Conservation (phyloP, 2,329 filamentous ascomycete species). For the Penicillium sp. region DNA sequence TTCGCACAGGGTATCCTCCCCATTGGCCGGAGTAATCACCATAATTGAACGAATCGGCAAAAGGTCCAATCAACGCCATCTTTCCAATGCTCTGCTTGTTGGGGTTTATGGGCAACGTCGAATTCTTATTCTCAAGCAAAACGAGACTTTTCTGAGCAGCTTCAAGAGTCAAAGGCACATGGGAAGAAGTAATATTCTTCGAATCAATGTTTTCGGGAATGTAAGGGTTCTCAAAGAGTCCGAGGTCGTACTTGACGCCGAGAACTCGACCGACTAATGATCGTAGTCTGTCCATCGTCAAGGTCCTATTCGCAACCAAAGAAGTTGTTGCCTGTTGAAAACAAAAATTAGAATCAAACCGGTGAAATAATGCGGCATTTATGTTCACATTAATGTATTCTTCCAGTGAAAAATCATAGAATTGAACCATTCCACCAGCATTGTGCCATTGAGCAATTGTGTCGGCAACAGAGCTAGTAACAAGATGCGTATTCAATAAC, state of each 20-base stretch:
- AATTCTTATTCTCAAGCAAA: slow-evolving; percentile 48
- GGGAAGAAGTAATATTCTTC: slow-evolving; percentile 37
- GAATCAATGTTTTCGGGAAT: slow-evolving; percentile 42
- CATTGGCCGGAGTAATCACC: slow-evolving; percentile 51
- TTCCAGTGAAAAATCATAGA: slow-evolving; percentile 50
- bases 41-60: slow-evolving; percentile 48
- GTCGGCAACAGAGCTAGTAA: slow-evolving; percentile 45
- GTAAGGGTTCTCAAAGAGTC: slow-evolving; percentile 47
- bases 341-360: neutral
- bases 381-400: slow-evolving; percentile 43
- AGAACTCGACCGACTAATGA: slow-evolving; percentile 45
- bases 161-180: slow-evolving; percentile 45
- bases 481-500: slow-evolving; percentile 33
- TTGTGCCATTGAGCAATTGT: slow-evolving; percentile 51
- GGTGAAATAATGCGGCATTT: neutral
- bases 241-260: slow-evolving; percentile 50
- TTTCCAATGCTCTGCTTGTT: slow-evolving; percentile 1
- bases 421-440: slow-evolving; percentile 52
- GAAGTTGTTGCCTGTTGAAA: slow-evolving; percentile 33
- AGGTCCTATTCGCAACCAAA: slow-evolving; percentile 41
- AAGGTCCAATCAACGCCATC: slow-evolving; percentile 40
- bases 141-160: slow-evolving; percentile 51
- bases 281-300: slow-evolving; percentile 41
- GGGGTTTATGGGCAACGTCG: slow-evolving; percentile 37
- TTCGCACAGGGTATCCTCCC: slow-evolving; percentile 46